Percentiles rank a stretch among this genome's conserved stretches.
These are phyloP conservation scores for Trypethelium eluteriae DNA, from an alignment of 495 filamentous ascomycete genomes.

Conservation along the genomic window DNA sequence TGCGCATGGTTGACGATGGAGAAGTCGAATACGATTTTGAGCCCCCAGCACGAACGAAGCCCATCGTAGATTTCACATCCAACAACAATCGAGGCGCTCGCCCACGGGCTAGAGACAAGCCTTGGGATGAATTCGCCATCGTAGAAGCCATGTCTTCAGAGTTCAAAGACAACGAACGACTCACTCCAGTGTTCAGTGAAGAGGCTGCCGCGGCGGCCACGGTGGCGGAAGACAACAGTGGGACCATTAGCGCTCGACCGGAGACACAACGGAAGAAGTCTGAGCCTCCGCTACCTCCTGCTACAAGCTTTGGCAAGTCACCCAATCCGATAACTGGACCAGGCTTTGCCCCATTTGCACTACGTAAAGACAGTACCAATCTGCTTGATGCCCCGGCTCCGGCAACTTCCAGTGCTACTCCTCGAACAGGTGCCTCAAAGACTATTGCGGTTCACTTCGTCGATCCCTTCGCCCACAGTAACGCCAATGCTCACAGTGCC, in stretches of 20 bases:
- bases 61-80: slow-evolving; percentile 78
- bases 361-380: slow-evolving; percentile 38
- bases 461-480: slow-evolving; percentile 71
- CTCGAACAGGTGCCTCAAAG: slow-evolving; percentile 70
- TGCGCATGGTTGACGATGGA: slow-evolving; percentile 91
- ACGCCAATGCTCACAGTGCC: slow-evolving; percentile 41
- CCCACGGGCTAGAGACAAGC: slow-evolving; percentile 65
- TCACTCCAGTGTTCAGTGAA: slow-evolving; percentile 64
- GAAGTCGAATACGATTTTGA: slow-evolving; percentile 97
- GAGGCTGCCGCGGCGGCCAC: slow-evolving; percentile 45
- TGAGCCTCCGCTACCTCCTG: slow-evolving; percentile 23
- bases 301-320: slow-evolving; percentile 34
- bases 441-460: slow-evolving; percentile 77
- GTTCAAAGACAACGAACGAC: slow-evolving; percentile 65
- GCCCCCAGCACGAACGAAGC: slow-evolving; percentile 67
- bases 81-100: slow-evolving; percentile 73
- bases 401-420: slow-evolving; percentile 47
- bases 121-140: slow-evolving; percentile 89
- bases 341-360: slow-evolving; percentile 29
- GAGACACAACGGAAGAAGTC: slow-evolving; percentile 7
- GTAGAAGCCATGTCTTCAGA: slow-evolving; percentile 71
- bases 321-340: slow-evolving; percentile 39
- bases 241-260: slow-evolving; percentile 35
- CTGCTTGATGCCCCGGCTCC: slow-evolving; percentile 39
- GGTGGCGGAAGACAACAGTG: slow-evolving; percentile 35